These are phyloP conservation scores for Nemania serpens DNA, from an alignment of 2,329 filamentous ascomycete species.

Conservation along the genomic window DNA sequence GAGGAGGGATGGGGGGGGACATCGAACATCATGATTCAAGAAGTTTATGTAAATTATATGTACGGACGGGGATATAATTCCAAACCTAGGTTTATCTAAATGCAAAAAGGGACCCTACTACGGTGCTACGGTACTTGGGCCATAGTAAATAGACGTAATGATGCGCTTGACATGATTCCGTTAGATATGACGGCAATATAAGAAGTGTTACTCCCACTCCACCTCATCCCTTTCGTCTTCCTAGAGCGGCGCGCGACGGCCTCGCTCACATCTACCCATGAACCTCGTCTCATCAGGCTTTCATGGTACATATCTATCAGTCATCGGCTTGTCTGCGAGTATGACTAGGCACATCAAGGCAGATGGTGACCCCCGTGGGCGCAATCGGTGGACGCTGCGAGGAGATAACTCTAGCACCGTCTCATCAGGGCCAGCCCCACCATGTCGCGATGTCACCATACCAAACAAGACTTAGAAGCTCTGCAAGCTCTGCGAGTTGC, in stretches of 20 bases:
- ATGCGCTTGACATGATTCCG: slow-evolving; percentile 12
- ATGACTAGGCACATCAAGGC: slow-evolving; percentile 24
- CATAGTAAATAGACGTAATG: background rate
- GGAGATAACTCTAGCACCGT: slow-evolving; percentile 24
- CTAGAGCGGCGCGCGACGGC: background rate
- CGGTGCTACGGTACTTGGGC: background rate
- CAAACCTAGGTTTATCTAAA: slow-evolving; percentile 4
- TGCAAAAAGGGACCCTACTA: background rate
- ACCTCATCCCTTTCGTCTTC: slow-evolving; percentile 8
- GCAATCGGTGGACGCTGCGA: slow-evolving; percentile 34
- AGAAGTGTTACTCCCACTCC: slow-evolving; percentile 22
- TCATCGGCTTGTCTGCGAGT: slow-evolving; percentile 10
- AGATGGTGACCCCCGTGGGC: slow-evolving; percentile 29
- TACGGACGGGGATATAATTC: background rate
- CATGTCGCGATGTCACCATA: slow-evolving; percentile 38
- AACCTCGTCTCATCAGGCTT: slow-evolving; percentile 13
- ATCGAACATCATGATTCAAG: slow-evolving; percentile 14
- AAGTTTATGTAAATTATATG: background rate
- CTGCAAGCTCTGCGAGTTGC: slow-evolving; percentile 10
- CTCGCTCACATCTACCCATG: slow-evolving; percentile 7
- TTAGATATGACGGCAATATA: slow-evolving; percentile 27
- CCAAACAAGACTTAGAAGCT: slow-evolving; percentile 36
- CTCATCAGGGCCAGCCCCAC: slow-evolving; percentile 33
- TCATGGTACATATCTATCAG: slow-evolving; percentile 10
- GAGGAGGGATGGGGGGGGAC: background rate